These are phyloP conservation scores for Fusarium falciforme DNA, from an alignment of 2,329 filamentous ascomycete genomes.

Conservation along the genomic window DNA sequence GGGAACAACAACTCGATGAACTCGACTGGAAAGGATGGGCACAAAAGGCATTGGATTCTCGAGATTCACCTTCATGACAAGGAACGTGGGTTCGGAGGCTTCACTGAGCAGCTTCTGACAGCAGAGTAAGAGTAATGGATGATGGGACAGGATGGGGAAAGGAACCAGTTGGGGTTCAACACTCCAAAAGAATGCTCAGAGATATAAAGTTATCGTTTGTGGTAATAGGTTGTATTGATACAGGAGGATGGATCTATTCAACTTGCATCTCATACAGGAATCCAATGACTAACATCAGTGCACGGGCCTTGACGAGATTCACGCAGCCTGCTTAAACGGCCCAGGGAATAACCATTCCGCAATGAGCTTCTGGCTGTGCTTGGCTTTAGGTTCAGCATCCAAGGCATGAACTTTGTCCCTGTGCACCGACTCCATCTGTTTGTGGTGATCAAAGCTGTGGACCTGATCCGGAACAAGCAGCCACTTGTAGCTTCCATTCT, in stretches of 20 bases:
- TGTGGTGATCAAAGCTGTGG: conserved; percentile 23
- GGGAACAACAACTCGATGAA: not conserved
- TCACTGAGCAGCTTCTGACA: not conserved
- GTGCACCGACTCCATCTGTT: conserved; percentile 1
- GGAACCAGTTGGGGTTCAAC: not conserved
- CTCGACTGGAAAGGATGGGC: not conserved
- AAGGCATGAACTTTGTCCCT: not conserved
- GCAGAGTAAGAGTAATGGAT: not conserved
- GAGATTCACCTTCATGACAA: not conserved
- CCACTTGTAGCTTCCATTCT: conserved; percentile 13
- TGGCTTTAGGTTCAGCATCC: conserved; percentile 18
- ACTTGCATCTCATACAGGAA: not conserved
- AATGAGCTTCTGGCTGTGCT: conserved; percentile 16
- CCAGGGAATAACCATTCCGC: conserved; percentile 23
- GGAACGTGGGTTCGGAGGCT: not conserved
- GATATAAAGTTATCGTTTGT: not conserved
- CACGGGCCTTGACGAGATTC: not conserved
- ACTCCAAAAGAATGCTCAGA: not conserved
- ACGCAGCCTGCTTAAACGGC: conserved; percentile 39
- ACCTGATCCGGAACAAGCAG: conserved; percentile 26
- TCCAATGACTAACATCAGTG: not conserved
- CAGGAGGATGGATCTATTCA: not conserved
- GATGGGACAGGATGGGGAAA: not conserved
- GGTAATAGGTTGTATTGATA: not conserved
- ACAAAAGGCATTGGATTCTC: not conserved